Evolutionary conservation across 192 early-diverging fungal species (phyloP), one percentile per base, ranked within the genome.

Genomic region (Lobosporangium transversale): DNA sequence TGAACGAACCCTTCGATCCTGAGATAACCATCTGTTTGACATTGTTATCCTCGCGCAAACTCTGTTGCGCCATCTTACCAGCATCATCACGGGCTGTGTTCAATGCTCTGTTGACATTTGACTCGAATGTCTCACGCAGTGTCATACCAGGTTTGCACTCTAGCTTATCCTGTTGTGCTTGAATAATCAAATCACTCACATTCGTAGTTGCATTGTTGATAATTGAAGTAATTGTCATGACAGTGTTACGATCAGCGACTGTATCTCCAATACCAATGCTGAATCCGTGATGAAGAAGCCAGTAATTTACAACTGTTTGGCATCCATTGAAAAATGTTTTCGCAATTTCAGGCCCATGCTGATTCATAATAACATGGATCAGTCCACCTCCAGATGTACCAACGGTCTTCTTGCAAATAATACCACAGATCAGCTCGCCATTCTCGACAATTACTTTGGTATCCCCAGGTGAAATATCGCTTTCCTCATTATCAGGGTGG

Each of bases 181-280:
- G 84, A 15, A 86, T 73, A 68, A 99, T 95, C 57, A 92, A 86
- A 37, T 90, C 85, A 45, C 88, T 85, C 37, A 97, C 97, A 42
- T 88, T 88, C n/a, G 80, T 61, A 60, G 94, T 94, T 20, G 94
- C 88, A 45, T 84, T 85, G 55, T 71, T 81, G 79, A 95, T 95
- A 36, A 90, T 90, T 26, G 79, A 83, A 29, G 91, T 92, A 64
- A 98, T 94, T 3, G 79, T 70, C 49, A 88, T 79, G 87, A 95
- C 95, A 18, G 95, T 94, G 42, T 65, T 68, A 29, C 83, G 79
- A 76, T 96, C 94, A n/a, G 95, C 94, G 76, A 99, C 91, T 7
- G 97, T 96, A 71, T 99, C 97, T 58, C 96, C 97, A 78, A 98
- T 97, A 63, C 96, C 95, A 43, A 98, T 94, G 66, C 94, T 96